phyloP scores from a whole-genome alignment of 306 rosid species.

The Pachyrhizus erosus region DNA sequence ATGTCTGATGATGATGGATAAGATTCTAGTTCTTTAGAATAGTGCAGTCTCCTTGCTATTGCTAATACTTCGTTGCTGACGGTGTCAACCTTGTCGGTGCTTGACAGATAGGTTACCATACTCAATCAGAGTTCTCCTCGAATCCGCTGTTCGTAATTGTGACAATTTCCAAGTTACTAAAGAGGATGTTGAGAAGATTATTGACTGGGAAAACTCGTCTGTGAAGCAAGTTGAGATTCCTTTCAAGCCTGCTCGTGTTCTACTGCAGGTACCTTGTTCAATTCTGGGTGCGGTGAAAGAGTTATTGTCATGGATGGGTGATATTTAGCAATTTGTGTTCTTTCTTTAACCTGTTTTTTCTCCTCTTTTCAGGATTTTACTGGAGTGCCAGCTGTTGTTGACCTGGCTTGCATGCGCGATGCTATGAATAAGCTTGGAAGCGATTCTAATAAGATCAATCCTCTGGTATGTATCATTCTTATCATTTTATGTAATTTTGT shows the following conservation, averaged over 20 bases:
- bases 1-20: background rate
- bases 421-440: conserved; percentile 98
- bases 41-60: background rate
- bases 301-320: conserved; percentile 13
- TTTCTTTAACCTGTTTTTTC: conserved; percentile 16
- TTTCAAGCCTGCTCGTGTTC: conserved; percentile 99
- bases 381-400: conserved; percentile 99
- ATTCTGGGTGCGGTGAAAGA: background rate
- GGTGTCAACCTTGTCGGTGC: conserved; percentile 24
- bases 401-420: conserved; percentile 99
- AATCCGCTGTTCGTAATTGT: conserved; percentile 95
- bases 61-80: conserved; percentile 6
- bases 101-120: conserved; percentile 85
- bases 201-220: conserved; percentile 86
- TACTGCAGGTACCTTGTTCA: conserved; percentile 77
- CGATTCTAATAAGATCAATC: conserved; percentile 94
- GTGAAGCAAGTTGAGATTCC: conserved; percentile 96
- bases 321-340: background rate
- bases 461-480: conserved; percentile 68
- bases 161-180: conserved; percentile 95
- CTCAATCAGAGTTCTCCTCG: conserved; percentile 86
- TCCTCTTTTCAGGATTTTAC: conserved; percentile 78
- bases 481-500: background rate
- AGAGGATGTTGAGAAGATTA: conserved; percentile 93
- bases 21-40: conserved; percentile 7